Conservation (phyloP, 2,329 filamentous ascomycete genomes). For the Atkinsonella hypoxylon region DNA sequence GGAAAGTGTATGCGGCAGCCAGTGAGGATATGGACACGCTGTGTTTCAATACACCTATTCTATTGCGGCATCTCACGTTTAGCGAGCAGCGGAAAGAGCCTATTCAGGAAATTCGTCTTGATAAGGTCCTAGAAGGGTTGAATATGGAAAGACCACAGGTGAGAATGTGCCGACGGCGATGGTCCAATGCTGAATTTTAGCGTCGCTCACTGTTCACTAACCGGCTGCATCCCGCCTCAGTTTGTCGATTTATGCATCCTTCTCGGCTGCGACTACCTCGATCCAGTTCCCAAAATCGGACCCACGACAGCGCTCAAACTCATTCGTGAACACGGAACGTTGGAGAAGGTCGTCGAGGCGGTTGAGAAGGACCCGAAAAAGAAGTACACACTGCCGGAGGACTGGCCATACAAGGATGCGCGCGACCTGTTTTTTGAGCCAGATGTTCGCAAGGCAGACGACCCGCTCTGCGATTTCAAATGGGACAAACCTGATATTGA, state of each 20-base stretch:
- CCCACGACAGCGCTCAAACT: conserved; percentile 85
- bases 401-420: conserved; percentile 92
- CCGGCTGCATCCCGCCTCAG: conserved; percentile 28
- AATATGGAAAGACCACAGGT: conserved; percentile 82
- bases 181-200: background rate
- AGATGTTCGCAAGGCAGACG: conserved; percentile 72
- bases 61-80: conserved; percentile 88
- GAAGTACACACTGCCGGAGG: conserved; percentile 81
- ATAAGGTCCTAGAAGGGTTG: conserved; percentile 76
- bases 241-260: conserved; percentile 98
- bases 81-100: conserved; percentile 96
- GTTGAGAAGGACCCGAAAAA: conserved; percentile 66
- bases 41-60: conserved; percentile 84
- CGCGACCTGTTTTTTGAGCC: conserved; percentile 85
- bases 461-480: conserved; percentile 89
- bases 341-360: conserved; percentile 76
- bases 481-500: conserved; percentile 93
- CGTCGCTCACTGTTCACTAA: conserved; percentile 6
- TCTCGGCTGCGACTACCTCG: conserved; percentile 93
- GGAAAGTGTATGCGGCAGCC: conserved; percentile 92
- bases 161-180: conserved; percentile 11
- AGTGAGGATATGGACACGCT: conserved; percentile 99
- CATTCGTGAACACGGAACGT: conserved; percentile 78
- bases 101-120: conserved; percentile 86
- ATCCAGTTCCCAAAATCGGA: conserved; percentile 89